A percentile compares a stretch with the other conserved stretches of the same genome.
phyloP scores from a whole-genome alignment of 208 protist species.

The Acanthamoeba castellanii region DNA sequence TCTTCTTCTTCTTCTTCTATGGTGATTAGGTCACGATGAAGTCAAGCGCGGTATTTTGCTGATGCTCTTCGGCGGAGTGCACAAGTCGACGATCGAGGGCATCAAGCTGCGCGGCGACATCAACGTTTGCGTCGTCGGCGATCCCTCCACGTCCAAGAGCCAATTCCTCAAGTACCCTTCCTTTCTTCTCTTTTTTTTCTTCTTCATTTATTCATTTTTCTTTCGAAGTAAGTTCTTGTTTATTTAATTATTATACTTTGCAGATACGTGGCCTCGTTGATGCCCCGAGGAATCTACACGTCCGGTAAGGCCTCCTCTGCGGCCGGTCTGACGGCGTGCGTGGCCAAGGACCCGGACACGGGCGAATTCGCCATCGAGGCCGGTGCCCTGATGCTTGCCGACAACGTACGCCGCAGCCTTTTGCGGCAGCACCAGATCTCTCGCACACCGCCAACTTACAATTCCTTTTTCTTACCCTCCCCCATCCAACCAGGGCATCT shows the following conservation, averaged over 20 bases:
- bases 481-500: constrained; percentile 93
- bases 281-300: constrained; percentile 98
- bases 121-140: constrained; percentile 99
- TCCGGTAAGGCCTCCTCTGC: constrained; percentile 97
- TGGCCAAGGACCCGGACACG: constrained; percentile 98
- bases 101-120: constrained; percentile 98
- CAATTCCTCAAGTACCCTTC: constrained; percentile 97
- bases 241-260: neutral
- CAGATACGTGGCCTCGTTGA: constrained; percentile 93
- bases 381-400: constrained; percentile 99
- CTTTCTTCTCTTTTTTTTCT: neutral
- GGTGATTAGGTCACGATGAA: constrained; percentile 94
- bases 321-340: constrained; percentile 96
- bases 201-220: no score
- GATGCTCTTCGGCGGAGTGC: constrained; percentile 99
- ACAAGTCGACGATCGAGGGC: constrained; percentile 94
- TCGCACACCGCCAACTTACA: neutral
- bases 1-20: neutral
- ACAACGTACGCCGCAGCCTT: constrained; percentile 91
- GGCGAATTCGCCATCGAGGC: constrained; percentile 99
- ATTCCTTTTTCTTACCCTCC: neutral
- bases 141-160: constrained; percentile 99
- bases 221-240: neutral
- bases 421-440: neutral
- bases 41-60: constrained; percentile 99